A percentile compares a stretch with the other conserved stretches of the same genome.
phyloP scores from a whole-genome alignment of 2,329 filamentous ascomycete genomes.

The Colletotrichum tabaci region DNA sequence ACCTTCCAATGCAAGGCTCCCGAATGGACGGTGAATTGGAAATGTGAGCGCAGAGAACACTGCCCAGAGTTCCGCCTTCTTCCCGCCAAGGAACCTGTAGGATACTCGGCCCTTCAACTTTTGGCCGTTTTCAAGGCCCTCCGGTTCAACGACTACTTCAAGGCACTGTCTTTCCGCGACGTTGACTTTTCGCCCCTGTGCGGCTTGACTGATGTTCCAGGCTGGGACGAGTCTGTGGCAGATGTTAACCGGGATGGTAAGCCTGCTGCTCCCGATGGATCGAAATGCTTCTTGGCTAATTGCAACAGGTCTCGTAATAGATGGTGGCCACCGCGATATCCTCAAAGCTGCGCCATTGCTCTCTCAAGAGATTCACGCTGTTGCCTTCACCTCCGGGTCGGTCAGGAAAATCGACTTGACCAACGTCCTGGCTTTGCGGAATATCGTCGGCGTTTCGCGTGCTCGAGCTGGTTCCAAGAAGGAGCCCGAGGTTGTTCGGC shows the following conservation, averaged over 20 bases:
- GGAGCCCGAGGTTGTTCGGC: constrained; percentile 60
- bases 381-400: constrained; percentile 69
- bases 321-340: constrained; percentile 45
- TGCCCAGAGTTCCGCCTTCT: constrained; percentile 70
- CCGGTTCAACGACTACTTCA: constrained; percentile 73
- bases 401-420: constrained; percentile 69
- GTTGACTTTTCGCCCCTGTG: constrained; percentile 64
- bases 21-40: constrained; percentile 67
- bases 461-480: constrained; percentile 33
- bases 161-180: constrained; percentile 68
- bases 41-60: constrained; percentile 59
- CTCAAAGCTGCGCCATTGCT: constrained; percentile 61
- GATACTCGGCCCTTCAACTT: constrained; percentile 66
- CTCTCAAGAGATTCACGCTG: constrained; percentile 69
- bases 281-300: constrained; percentile 5
- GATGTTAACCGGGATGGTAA: constrained; percentile 68
- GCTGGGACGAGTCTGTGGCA: constrained; percentile 62
- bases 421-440: constrained; percentile 53
- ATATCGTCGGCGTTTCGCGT: constrained; percentile 30
- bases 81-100: constrained; percentile 54
- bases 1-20: constrained; percentile 66
- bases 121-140: constrained; percentile 70
- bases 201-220: constrained; percentile 59
- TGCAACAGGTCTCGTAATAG: constrained; percentile 37
- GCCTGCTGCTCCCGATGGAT: constrained; percentile 29